Base-by-base conservation (phyloP, 1,284 basidiomycete genomes). In the Moniliella sp. region DNA sequence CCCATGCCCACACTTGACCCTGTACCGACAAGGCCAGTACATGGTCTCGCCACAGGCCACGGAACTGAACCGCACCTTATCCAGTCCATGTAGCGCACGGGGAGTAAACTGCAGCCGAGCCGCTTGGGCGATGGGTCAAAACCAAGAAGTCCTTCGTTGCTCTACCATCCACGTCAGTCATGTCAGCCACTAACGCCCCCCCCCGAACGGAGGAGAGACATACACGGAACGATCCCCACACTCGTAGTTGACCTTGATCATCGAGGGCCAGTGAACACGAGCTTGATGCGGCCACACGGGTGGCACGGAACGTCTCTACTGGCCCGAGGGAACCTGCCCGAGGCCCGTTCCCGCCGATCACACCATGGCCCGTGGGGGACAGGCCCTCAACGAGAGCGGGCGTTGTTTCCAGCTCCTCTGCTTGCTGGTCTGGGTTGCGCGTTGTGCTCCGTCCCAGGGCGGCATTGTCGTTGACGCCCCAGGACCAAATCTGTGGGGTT, bases 401-500 rank as follows among this genome's bases (percentile, higher is more conserved):
- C 32, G 70, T 63, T 28, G 74, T 69, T 28, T 81, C 80, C 39
- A 81, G 68, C 33, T 76, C 73, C 44, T 86, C 81, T n/a, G 73
- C 64, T 39, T 76, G 74, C 34, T 78, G 61, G 52, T 81, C 72
- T 5, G 74, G 69, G 35, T 76, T 70, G 32, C 54, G 39, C 28
- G 48, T 42, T 32, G 48, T 45, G 11, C 43, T 40, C 12, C 82
- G 72, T n/a, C 86, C 84, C 15, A 93, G 69, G 23, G 80, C 78
- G 32, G 79, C 83, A 48, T 82, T 77, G 57, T 93, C 84, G 58
- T 93, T 91, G 43, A 81, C 75, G 28, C 83, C 83, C n/a, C n/a
- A n/a, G n/a, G n/a, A n/a, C n/a, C n/a, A n/a, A n/a, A n/a, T n/a
- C n/a, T n/a, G n/a, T n/a, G n/a, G n/a, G n/a, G n/a, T n/a, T n/a